Evolutionary conservation across 2,329 filamentous ascomycete genomes (phyloP), one percentile per base, ranked within the genome.

Genomic region (Phialemoniopsis sp.): DNA sequence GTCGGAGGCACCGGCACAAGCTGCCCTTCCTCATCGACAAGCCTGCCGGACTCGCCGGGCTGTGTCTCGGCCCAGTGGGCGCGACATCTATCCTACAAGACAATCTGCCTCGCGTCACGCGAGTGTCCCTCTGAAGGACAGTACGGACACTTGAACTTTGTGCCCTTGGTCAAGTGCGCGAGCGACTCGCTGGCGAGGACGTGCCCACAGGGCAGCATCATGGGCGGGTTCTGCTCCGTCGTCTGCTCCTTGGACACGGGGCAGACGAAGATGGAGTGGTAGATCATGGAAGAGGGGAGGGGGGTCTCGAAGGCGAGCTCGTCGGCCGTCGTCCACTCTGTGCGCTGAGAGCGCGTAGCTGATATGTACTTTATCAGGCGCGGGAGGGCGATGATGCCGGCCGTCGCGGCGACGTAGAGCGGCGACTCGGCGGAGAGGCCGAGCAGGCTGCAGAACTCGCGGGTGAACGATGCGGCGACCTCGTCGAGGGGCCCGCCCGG

Each of bases 211-310:
- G 88, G 87, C 56, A 98, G 82, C 78, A 96, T 93, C 86, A 97
- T 94, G 3, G 93, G 89, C 10, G 93, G 93, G 59, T 98, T 98
- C 17, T 75, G 67, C 54, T 95, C 89, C 0, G 91, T 98, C 0
- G 87, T 89, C 62, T 98, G 93, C 58, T 96, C 93, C 61, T 97
- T 97, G 53, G 85, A 90, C 5, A 98, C 93, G 0, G 93, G 93
- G 56, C 93, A 98, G 32, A 98, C 93, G 58, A 98, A 98, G 56
- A 98, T 96, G 40, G 87, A 87, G 62, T 98, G 93, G 68, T 95
- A 98, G 36, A 82, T 69, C 75, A 80, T 80, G 48, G 68, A 73
- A 36, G 62, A 56, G 1, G 78, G 77, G 3, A 82, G 63, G 3
- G 78, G 73, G 2, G 78, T 82, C 53, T 87, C 75, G 57, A 90